Evolutionary conservation across 2,329 filamentous ascomycete species (phyloP).

Genomic region (Nemania abortiva): DNA sequence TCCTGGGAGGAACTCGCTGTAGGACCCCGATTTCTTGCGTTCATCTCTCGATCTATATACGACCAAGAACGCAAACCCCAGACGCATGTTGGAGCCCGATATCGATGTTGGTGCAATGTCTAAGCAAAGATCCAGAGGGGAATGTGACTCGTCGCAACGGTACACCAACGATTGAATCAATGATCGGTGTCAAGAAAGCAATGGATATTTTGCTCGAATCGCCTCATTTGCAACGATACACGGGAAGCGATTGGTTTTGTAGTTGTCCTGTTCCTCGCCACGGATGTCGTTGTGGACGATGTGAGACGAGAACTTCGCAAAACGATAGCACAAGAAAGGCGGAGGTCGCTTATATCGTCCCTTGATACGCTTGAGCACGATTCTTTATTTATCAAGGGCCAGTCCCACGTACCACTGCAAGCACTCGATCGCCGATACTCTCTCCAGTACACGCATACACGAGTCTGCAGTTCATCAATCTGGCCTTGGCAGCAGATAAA

Average conservation of each 20-base stretch:
- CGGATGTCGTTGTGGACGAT: background rate
- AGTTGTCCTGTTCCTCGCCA: background rate
- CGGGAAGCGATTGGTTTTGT: background rate
- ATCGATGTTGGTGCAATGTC: conserved; percentile 12
- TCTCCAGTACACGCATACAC: conserved; percentile 15
- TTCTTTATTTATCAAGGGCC: conserved; percentile 12
- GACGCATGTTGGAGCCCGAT: conserved; percentile 31
- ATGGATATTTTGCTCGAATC: conserved; percentile 2
- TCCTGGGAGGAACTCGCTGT: conserved; percentile 11
- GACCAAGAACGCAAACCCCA: conserved; percentile 20
- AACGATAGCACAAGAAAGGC: conserved; percentile 12
- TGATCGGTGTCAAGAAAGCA: background rate
- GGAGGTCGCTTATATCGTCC: conserved; percentile 20
- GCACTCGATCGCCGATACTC: conserved; percentile 19
- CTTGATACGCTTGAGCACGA: conserved; percentile 3
- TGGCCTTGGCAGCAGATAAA: conserved; percentile 28
- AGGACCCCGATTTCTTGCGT: conserved; percentile 8
- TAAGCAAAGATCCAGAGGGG: background rate
- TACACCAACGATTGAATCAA: background rate
- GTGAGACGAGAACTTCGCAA: conserved; percentile 9
- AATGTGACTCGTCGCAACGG: conserved; percentile 12
- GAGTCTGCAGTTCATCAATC: conserved; percentile 17
- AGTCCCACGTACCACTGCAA: conserved; percentile 9
- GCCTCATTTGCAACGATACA: conserved; percentile 3
- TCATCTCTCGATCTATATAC: conserved; percentile 26